Evolutionary conservation across 1,139 yeast species (phyloP), one percentile per base, ranked within the genome.

Genomic region (Eremothecium cymbalariae): DNA sequence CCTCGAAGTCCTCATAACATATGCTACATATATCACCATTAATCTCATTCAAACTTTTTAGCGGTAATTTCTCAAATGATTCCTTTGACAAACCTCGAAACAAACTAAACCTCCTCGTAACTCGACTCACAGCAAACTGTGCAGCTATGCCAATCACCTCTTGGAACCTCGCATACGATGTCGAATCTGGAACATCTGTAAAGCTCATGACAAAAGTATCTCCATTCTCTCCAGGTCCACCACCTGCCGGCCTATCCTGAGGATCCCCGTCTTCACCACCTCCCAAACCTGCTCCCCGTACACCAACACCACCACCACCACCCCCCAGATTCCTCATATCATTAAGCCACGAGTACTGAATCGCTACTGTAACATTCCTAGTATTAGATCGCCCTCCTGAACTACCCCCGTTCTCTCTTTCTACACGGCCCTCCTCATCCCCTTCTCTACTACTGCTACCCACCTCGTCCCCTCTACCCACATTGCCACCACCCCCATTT

Each of bases 101-200:
- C 57, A 60, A 48, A 27, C 49, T 45, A 51, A 62, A 48, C 25
- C 61, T 65, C 26, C 68, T 67, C 4, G 73, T 62, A 19, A 77
- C 71, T 13, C 83, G 73, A 22, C 77, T 63, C 49, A 77, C 67
- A 1, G 86, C 86, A 61, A 79, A 68, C 32, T 75, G 76, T 0
- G 86, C 77, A 1, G 86, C 86, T 38, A 78, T 59, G 20, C 79
- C 63, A 8, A 79, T 72, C 39, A 79, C 67, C 39, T 74, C 74
- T 21, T 70, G 67, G 23, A 60, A 39, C 17, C 59, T 50, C 8
- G 55, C 52, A 16, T 53, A 53, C 3, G 59, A 48, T 13, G 59
- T 51, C 4, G 51, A 41, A 3, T 44, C 35, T 1, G 77, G 69
- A 32, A 74, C 74, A 46, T 77, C 76, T 11, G 85, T 83, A 28